Evolutionary conservation across 2,329 filamentous ascomycete species (phyloP), one percentile per base, ranked within the genome.

Genomic region (Hypoxylon sp.): DNA sequence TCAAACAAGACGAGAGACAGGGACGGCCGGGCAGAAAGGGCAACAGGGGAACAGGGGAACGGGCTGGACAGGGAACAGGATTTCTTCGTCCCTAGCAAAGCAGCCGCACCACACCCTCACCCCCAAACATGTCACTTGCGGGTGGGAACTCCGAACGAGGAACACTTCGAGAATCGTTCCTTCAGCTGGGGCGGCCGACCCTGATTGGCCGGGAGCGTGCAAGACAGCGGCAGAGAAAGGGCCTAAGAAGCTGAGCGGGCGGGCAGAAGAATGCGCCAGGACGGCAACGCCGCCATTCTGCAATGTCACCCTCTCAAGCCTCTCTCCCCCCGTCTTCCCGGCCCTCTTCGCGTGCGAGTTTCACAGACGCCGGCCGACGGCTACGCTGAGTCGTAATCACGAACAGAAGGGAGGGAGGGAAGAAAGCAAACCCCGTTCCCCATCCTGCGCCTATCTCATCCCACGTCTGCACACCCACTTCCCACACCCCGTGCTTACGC

Each of bases 111-210:
- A n/a, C 31, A n/a, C 31, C 31, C 31, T 11, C 27, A 4, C 8
- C 3, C 13, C 4, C 3, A 8, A 3, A 29, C 27, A 29, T 29
- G 8, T 8, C 9, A 11, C 9, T 3, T 3, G 27, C 8, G 3
- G 13, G 23, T 15, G 23, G n/a, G 21, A n/a, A n/a, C n/a, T 47
- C 53, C 47, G 27, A 37, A 56, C 50, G 11, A 18, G 47, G 53
- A 47, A 52, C 35, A 2, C 40, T 57, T 57, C 48, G 45, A 45
- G 54, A 57, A 58, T 26, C 21, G 18, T 58, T 52, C 38, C 20
- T 24, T 58, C 55, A 58, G 55, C 55, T 49, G 55, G 38, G 48
- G 48, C 48, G 47, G 41, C n/a, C n/a, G n/a, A n/a, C n/a, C n/a
- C n/a, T n/a, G n/a, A n/a, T n/a, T n/a, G n/a, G n/a, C n/a, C n/a